Conservation (phyloP, 1,284 basidiomycete genomes). For the Filobasidium uniguttulatum region DNA sequence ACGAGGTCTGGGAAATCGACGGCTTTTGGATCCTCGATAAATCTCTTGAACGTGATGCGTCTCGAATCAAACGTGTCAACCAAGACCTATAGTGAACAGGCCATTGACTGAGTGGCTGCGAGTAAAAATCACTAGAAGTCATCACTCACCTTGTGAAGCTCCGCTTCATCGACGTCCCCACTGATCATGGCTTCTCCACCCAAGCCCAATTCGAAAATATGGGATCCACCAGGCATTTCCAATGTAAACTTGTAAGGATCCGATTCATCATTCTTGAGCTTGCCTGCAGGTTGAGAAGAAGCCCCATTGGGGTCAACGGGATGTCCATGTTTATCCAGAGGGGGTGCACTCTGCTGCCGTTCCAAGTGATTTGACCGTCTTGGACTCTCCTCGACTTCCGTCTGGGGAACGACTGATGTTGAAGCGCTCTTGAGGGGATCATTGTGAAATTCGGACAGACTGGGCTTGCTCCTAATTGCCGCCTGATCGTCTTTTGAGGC, state of each 20-base stretch:
- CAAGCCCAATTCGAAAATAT: slow-evolving; percentile 39
- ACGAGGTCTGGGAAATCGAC: slow-evolving; percentile 41
- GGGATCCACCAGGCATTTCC: slow-evolving; percentile 32
- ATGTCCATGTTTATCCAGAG: not conserved
- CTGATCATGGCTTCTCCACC: slow-evolving; percentile 22
- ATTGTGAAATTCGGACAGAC: not conserved
- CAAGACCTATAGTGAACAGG: slow-evolving; percentile 10
- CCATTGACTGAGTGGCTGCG: not conserved
- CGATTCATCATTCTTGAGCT: slow-evolving; percentile 36
- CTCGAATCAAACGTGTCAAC: slow-evolving; percentile 34
- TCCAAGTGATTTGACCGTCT: not conserved
- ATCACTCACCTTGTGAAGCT: slow-evolving; percentile 6
- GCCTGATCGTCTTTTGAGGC: too few relatives aligned
- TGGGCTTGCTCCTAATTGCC: too few relatives aligned
- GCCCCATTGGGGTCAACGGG: not conserved
- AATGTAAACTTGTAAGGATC: slow-evolving; percentile 41
- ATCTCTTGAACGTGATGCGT: slow-evolving; percentile 41
- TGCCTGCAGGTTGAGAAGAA: slow-evolving; percentile 13
- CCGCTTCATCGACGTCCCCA: slow-evolving; percentile 18
- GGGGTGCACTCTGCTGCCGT: slow-evolving; percentile 3
- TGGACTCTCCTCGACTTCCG: not conserved
- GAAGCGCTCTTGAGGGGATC: not conserved
- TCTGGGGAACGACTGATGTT: not conserved
- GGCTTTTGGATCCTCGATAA: slow-evolving; percentile 39
- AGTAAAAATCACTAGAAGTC: not conserved